Evolutionary conservation across 306 rosid genomes (phyloP), one percentile per base, ranked within the genome.

Genomic region (Quillaja saponaria): DNA sequence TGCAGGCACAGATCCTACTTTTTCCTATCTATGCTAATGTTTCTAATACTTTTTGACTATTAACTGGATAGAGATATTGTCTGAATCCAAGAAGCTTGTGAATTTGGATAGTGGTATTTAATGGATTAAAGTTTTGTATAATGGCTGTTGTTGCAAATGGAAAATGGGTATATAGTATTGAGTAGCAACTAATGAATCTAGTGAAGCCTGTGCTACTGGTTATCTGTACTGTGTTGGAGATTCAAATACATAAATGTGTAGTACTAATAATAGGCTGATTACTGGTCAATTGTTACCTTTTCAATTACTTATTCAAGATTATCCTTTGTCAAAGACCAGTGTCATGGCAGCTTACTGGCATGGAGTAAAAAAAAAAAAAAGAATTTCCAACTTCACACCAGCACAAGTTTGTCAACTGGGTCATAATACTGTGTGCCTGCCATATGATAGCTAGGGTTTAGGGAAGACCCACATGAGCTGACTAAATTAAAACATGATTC

Each of bases 1-100:
- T 91, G 33, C 95, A 91, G 95, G 97, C 74, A 71, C 40, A 64
- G 18, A 78, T 61, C 65, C n/a, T 59, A 69, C 67, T 11, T 62
- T 51, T 54, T 38, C 59, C 48, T 31, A 31, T 46, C 47, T 42
- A 45, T 48, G 13, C 44, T n/a, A 12, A 39, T 39, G 13, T 39
- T 8, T 6, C 13, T 2, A 2, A 39, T 39, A 39, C 44, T 39
- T 12, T 39, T 12, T 2, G 2, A 2, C 44, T 2, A 25, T 25
- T 2, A 12, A 2, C 44, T 39, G 7, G 7, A 8, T 39, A 7
- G 2, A 39, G 44, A 39, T 39, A 39, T 39, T 39, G 7, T 39
- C 44, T 39, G 44, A 39, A 39, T 12, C 12, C 44, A 8, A 39
- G 44, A 39, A 39, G 3, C 13, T 39, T 19, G 57, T 38, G 17